A percentile compares a stretch with the other conserved stretches of the same genome.
Conservation (phyloP, 2,329 filamentous ascomycete species). For the Aspergillus neotritici region DNA sequence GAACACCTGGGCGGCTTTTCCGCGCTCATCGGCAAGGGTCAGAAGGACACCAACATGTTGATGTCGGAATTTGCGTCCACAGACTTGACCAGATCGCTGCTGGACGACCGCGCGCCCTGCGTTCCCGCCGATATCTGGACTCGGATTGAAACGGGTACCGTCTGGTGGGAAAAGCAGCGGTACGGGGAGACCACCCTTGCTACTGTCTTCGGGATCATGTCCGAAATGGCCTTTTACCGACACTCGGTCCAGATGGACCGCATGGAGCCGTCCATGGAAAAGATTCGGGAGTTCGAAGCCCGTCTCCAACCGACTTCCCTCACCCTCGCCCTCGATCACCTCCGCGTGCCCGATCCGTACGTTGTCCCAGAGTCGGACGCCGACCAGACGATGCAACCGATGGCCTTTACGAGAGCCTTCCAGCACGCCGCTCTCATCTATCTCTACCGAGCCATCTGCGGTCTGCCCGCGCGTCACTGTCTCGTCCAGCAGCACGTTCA, state of each 20-base stretch:
- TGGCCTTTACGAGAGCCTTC: slow-evolving; percentile 37
- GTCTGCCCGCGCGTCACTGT: slow-evolving; percentile 34
- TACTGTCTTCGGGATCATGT: slow-evolving; percentile 13
- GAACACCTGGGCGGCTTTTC: slow-evolving; percentile 19
- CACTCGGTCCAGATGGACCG: slow-evolving; percentile 2
- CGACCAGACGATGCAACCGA: slow-evolving; percentile 30
- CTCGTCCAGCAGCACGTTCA: slow-evolving; percentile 34
- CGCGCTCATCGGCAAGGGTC: slow-evolving; percentile 23
- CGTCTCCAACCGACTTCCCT: slow-evolving; percentile 6
- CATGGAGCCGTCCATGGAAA: neutral
- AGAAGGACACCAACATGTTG: slow-evolving; percentile 10
- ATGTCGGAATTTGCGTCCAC: slow-evolving; percentile 43
- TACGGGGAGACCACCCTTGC: slow-evolving; percentile 10
- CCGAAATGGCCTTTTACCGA: slow-evolving; percentile 9
- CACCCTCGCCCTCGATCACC: slow-evolving; percentile 2
- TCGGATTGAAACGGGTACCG: slow-evolving; percentile 35
- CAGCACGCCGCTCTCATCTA: slow-evolving; percentile 41
- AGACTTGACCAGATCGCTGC: slow-evolving; percentile 40
- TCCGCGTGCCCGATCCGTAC: neutral
- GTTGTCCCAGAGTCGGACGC: slow-evolving; percentile 7
- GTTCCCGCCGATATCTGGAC: slow-evolving; percentile 38
- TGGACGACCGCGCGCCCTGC: slow-evolving; percentile 36
- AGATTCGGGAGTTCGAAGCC: slow-evolving; percentile 5
- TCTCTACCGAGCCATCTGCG: slow-evolving; percentile 41
- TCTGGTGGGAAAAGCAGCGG: slow-evolving; percentile 39